These are phyloP conservation scores for Trametes sp. DNA, from an alignment of 1,284 basidiomycete species.

Conservation along the genomic window DNA sequence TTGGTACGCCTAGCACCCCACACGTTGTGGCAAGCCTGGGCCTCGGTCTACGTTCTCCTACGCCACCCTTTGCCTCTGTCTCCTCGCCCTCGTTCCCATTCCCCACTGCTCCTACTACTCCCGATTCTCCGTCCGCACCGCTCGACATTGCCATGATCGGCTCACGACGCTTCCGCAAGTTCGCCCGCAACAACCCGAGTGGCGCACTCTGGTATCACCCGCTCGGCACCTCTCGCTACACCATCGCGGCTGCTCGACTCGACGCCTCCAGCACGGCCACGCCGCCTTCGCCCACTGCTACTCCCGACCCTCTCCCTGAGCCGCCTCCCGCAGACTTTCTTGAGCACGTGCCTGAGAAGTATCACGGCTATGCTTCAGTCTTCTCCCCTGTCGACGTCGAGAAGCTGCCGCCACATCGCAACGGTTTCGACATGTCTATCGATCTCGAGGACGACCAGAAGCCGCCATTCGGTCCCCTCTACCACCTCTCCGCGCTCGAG, in stretches of 20 bases:
- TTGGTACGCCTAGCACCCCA: neutral
- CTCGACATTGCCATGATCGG: slow-evolving; percentile 34
- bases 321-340: slow-evolving; percentile 3
- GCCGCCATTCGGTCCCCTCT: slow-evolving; percentile 26
- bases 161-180: slow-evolving; percentile 51
- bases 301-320: neutral
- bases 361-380: slow-evolving; percentile 13
- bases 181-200: slow-evolving; percentile 37
- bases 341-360: slow-evolving; percentile 18
- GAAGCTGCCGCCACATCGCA: slow-evolving; percentile 18
- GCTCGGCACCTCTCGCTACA: slow-evolving; percentile 8
- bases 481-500: slow-evolving; percentile 35
- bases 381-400: slow-evolving; percentile 17
- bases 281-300: slow-evolving; percentile 5
- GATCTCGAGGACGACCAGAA: slow-evolving; percentile 17
- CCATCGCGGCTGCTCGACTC: slow-evolving; percentile 1
- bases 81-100: slow-evolving; percentile 1
- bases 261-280: neutral
- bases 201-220: slow-evolving; percentile 14
- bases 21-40: neutral
- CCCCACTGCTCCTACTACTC: neutral
- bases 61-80: neutral
- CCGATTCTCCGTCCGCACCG: neutral
- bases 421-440: slow-evolving; percentile 17
- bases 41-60: neutral